Evolutionary conservation across 768 basidiomycete species (phyloP).

Genomic region (Suillus subalutaceus): DNA sequence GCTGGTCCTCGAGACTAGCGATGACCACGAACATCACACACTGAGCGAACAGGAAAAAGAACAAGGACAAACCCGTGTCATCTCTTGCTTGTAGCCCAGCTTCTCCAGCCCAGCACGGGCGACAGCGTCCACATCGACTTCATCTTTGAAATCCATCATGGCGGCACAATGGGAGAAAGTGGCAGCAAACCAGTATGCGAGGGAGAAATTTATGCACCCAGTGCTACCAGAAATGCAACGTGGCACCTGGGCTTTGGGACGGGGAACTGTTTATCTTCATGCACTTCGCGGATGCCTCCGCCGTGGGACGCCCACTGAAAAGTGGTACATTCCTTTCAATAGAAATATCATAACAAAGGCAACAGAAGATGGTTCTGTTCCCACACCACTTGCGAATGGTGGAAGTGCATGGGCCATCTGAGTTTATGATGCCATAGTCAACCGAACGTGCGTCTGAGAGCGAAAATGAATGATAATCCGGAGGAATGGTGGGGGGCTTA

Average conservation of each 20-base stretch:
- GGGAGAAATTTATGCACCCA: neutral
- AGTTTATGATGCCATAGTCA: neutral
- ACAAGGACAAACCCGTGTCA: slow-evolving; percentile 45
- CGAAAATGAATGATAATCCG: neutral
- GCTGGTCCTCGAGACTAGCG: slow-evolving; percentile 50
- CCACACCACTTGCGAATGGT: neutral
- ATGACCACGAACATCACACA: neutral
- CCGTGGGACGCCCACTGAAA: neutral
- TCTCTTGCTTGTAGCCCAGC: slow-evolving; percentile 59
- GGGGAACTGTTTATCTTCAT: neutral
- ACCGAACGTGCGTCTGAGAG: neutral
- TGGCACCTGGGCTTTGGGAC: neutral
- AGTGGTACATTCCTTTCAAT: neutral
- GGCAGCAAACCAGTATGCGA: neutral
- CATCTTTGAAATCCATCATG: slow-evolving; percentile 18
- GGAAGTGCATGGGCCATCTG: neutral
- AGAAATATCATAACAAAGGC: neutral
- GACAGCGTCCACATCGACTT: slow-evolving; percentile 23
- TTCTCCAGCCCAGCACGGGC: slow-evolving; percentile 45
- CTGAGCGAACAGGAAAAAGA: neutral
- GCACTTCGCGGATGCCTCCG: neutral
- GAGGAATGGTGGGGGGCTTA: too few relatives aligned
- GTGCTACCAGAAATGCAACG: neutral
- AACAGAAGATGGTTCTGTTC: neutral
- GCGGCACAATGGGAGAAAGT: neutral